phyloP scores from a whole-genome alignment of 2,329 filamentous ascomycete species.

The Talaromyces pinophilus region DNA sequence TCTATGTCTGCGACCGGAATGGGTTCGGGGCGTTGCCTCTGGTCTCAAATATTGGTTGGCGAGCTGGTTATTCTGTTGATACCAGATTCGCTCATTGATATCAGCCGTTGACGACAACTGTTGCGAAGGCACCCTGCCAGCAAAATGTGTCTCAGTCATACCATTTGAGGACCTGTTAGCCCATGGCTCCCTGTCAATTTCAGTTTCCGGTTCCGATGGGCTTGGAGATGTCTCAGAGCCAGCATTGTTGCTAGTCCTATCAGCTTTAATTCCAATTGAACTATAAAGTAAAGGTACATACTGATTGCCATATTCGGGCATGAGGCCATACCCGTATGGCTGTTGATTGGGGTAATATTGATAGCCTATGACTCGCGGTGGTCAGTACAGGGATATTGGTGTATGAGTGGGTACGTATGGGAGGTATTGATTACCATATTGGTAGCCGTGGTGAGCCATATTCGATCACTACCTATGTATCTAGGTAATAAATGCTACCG shows the following conservation, averaged over 20 bases:
- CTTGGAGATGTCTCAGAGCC: neutral
- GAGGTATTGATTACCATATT: neutral
- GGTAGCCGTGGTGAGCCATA: neutral
- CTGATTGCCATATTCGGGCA: neutral
- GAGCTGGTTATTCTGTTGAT: neutral
- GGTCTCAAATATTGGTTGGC: neutral
- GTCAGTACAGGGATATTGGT: neutral
- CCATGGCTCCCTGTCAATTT: neutral
- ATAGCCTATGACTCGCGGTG: slow-evolving; percentile 1
- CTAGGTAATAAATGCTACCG: slow-evolving; percentile 8
- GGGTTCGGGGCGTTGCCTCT: neutral
- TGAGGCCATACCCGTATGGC: neutral
- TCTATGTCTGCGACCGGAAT: neutral
- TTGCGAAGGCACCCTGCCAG: slow-evolving; percentile 1
- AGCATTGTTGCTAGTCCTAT: neutral
- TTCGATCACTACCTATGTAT: slow-evolving; percentile 1
- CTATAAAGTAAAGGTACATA: neutral
- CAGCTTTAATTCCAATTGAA: neutral
- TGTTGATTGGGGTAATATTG: neutral
- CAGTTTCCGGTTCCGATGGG: neutral
- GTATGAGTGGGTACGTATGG: neutral
- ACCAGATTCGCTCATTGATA: neutral
- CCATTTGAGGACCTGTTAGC: slow-evolving; percentile 1
- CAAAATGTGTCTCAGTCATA: neutral
- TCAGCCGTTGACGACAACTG: neutral